Conservation (phyloP, 768 basidiomycete genomes). For the Stropharia rugosoannulata region DNA sequence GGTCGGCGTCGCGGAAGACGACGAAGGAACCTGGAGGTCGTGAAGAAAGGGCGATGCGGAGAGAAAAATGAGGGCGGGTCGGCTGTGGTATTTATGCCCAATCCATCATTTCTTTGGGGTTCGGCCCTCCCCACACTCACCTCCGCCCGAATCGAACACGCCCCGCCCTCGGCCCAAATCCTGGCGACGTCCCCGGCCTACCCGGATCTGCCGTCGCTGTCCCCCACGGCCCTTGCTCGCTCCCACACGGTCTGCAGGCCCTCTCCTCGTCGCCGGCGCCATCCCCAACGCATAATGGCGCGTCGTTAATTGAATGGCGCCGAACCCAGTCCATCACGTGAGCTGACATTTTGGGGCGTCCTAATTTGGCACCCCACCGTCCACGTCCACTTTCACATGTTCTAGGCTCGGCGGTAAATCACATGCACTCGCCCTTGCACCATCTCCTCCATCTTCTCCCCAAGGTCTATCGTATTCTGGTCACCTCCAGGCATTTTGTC, state of each 20-base stretch:
- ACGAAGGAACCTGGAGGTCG: not conserved
- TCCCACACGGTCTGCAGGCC: not conserved
- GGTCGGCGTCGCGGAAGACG: slow-evolving; percentile 8
- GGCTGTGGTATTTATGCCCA: slow-evolving; percentile 21
- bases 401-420: slow-evolving; percentile 5
- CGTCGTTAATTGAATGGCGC: not conserved
- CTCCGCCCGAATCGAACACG: not conserved
- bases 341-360: slow-evolving; percentile 4
- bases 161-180: not conserved
- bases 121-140: not conserved
- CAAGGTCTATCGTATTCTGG: slow-evolving; percentile 5
- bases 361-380: slow-evolving; percentile 1
- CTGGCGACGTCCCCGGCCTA: not conserved
- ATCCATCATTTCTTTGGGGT: slow-evolving; percentile 26
- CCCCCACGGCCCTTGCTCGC: not conserved
- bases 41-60: not conserved
- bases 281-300: not conserved
- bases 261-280: not conserved
- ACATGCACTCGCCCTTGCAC: not conserved
- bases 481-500: not conserved
- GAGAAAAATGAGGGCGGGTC: slow-evolving; percentile 2
- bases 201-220: not conserved
- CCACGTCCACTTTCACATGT: slow-evolving; percentile 1
- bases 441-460: not conserved
- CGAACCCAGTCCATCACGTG: not conserved